Conservation (phyloP, 805 yeast genomes). For the Wickerhamiella galacta region DNA sequence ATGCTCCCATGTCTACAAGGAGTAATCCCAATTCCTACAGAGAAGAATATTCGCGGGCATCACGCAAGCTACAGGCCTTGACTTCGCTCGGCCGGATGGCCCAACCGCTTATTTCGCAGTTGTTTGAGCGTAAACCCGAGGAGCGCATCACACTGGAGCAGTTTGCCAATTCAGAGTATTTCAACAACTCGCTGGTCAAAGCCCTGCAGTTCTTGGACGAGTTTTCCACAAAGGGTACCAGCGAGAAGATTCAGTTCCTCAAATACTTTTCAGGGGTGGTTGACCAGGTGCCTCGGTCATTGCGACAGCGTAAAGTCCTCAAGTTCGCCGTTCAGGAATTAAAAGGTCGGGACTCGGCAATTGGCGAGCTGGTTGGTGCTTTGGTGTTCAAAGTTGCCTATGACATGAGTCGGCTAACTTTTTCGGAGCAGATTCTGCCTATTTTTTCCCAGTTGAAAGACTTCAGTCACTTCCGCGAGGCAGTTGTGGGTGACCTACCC, state of each 20-base stretch:
- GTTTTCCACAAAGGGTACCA: conserved; percentile 50
- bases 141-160: conserved; percentile 46
- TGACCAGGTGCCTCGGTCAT: conserved; percentile 40
- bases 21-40: conserved; percentile 34
- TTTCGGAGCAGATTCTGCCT: conserved; percentile 52
- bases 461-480: conserved; percentile 27
- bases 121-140: conserved; percentile 30
- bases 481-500: conserved; percentile 32
- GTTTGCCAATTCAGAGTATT: conserved; percentile 54
- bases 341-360: conserved; percentile 16
- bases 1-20: conserved; percentile 31
- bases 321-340: conserved; percentile 45
- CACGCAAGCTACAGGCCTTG: conserved; percentile 23
- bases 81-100: conserved; percentile 23
- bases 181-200: conserved; percentile 68
- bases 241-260: conserved; percentile 54
- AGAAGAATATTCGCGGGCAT: conserved; percentile 29
- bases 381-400: conserved; percentile 32
- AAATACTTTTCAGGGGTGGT: conserved; percentile 41
- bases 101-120: conserved; percentile 32
- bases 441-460: conserved; percentile 24
- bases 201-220: conserved; percentile 72
- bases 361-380: conserved; percentile 11
- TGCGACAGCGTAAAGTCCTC: conserved; percentile 51
- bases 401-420: conserved; percentile 56